Conservation (phyloP, 1,284 basidiomycete genomes). For the Serendipita sp. region DNA sequence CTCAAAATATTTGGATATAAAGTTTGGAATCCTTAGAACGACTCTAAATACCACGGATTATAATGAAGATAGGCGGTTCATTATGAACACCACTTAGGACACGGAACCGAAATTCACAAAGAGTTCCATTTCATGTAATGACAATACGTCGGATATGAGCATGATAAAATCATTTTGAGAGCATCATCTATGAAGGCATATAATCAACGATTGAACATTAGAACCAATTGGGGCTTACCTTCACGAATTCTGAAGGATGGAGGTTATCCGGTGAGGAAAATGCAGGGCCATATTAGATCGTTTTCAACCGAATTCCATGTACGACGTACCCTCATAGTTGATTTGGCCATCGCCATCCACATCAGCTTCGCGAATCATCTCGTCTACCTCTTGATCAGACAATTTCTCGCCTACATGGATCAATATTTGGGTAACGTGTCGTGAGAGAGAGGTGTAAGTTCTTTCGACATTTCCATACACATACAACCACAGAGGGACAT, state of each 20-base stretch:
- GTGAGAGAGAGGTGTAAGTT: background rate
- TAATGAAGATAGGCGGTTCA: too few relatives aligned
- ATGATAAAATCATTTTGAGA: conserved; percentile 29
- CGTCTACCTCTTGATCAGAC: conserved; percentile 84
- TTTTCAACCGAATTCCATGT: background rate
- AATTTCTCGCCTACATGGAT: conserved; percentile 71
- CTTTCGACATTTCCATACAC: conserved; percentile 9
- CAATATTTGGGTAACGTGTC: conserved; percentile 9
- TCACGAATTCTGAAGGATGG: conserved; percentile 48
- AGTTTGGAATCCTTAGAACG: too few relatives aligned
- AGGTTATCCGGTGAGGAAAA: background rate
- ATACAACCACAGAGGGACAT: conserved; percentile 20
- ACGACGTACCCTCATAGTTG: conserved; percentile 60
- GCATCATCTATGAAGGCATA: conserved; percentile 35
- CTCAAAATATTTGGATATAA: too few relatives aligned
- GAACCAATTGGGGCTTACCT: conserved; percentile 27
- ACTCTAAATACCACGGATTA: too few relatives aligned
- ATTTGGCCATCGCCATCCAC: conserved; percentile 88
- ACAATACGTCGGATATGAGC: conserved; percentile 9
- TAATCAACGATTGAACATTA: background rate
- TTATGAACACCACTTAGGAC: conserved; percentile 2
- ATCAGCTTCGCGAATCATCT: conserved; percentile 98
- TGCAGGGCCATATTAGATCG: background rate
- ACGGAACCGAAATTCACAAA: conserved; percentile 2
- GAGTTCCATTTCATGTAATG: conserved; percentile 6